Conservation (phyloP, 2,329 filamentous ascomycete species). For the Xylaria sp. region DNA sequence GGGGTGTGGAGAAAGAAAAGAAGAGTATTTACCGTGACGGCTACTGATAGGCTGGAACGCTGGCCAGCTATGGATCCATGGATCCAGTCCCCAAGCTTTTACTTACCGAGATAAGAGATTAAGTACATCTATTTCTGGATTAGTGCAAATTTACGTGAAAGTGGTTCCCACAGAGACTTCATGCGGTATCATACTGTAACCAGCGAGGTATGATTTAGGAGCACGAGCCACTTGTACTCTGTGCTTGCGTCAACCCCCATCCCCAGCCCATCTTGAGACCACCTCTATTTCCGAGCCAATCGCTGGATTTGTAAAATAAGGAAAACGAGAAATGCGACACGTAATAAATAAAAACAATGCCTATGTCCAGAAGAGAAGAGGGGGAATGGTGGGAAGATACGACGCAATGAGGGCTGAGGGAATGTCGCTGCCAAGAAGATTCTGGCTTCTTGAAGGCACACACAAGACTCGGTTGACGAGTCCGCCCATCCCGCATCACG, state of each 20-base stretch:
- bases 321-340: constrained; percentile 12
- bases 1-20: background rate
- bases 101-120: constrained; percentile 11
- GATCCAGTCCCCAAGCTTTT: background rate
- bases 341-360: background rate
- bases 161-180: constrained; percentile 16
- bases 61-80: background rate
- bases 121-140: constrained; percentile 15
- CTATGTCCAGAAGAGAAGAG: background rate
- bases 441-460: constrained; percentile 16
- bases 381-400: background rate
- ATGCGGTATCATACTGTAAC: background rate
- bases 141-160: constrained; percentile 20
- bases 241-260: constrained; percentile 22
- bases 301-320: background rate
- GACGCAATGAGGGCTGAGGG: constrained; percentile 6
- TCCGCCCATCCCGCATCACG: constrained; percentile 10
- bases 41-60: constrained; percentile 9
- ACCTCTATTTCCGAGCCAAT: constrained; percentile 21
- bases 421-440: constrained; percentile 15
- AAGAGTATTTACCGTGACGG: background rate
- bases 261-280: constrained; percentile 10
- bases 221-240: constrained; percentile 32
- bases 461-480: background rate
- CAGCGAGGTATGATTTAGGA: background rate